Evolutionary conservation across 495 filamentous ascomycete species (phyloP), one percentile per base, ranked within the genome.

Genomic region (Schizothecium vesticola): DNA sequence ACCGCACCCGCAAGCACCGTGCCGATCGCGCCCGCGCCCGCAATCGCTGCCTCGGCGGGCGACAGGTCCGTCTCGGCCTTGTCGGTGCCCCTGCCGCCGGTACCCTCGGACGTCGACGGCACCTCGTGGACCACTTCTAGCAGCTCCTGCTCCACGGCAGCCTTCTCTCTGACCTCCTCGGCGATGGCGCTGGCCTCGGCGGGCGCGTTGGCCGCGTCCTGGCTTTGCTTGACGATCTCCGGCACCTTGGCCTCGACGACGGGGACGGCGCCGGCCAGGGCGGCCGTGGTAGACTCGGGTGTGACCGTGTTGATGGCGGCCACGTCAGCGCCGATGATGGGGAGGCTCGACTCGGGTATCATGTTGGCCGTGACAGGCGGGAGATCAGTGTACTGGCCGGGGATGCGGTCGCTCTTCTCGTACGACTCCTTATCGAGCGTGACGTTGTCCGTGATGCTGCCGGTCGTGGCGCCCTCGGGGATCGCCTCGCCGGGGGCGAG

Each of bases 311-410:
- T 89, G 67, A 92, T 85, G 5, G 21, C 19, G 25, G 43, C 62
- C 25, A 83, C 86, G 26, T 73, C 68, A 59, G 70, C 72, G 63
- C 75, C 71, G 56, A 84, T 85, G 71, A 93, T 90, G 21, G 91
- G 91, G 63, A 96, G 84, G 77, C 91, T 92, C 24, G 92, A 95
- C 79, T 97, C 92, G 11, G 93, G 93, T 70, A 95, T 94, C 80
- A 91, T 79, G 77, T 85, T 89, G 33, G 80, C 83, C 16, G 84
- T 81, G 51, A 89, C 77, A n/a, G 85, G 82, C 19, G 91, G 89
- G 56, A 93, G 78, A 36, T 82, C 79, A 61, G 90, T 80, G 67
- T 83, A 82, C 64, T 83, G 65, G 68, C 86, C 79, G 21, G 65
- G 65, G 25, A 66, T 66, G 56, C 65, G 65, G 25, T 66, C 91